A percentile compares a stretch with the other conserved stretches of the same genome.
Conservation (phyloP, 1,284 basidiomycete species). For the Boletellus dicymbophilus region DNA sequence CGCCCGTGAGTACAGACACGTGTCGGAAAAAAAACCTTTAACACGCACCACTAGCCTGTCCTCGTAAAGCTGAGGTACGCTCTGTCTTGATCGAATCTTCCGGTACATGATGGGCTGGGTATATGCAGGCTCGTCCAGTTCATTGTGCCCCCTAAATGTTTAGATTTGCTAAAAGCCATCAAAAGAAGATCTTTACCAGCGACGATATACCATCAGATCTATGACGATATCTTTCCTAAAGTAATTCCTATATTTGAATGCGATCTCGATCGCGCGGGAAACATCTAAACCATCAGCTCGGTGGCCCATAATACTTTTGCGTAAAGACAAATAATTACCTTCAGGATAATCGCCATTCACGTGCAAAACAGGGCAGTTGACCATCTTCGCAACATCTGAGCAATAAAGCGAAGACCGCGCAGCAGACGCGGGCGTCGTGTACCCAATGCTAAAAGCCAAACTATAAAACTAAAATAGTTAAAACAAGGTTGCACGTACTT, state of each 20-base stretch:
- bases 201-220: slow-evolving; percentile 85
- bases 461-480: neutral
- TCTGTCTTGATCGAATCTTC: slow-evolving; percentile 74
- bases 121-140: slow-evolving; percentile 88
- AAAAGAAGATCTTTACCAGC: slow-evolving; percentile 52
- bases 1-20: neutral
- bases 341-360: slow-evolving; percentile 92
- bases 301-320: neutral
- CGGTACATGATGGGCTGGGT: slow-evolving; percentile 91
- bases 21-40: neutral
- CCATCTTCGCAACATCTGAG: slow-evolving; percentile 89
- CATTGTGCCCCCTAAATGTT: slow-evolving; percentile 74
- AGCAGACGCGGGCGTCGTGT: slow-evolving; percentile 83
- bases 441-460: slow-evolving; percentile 67
- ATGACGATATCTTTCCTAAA: slow-evolving; percentile 89
- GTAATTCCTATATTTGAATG: slow-evolving; percentile 81
- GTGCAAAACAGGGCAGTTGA: slow-evolving; percentile 87
- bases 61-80: slow-evolving; percentile 83
- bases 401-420: slow-evolving; percentile 87
- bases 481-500: slow-evolving; percentile 39
- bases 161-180: neutral
- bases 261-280: slow-evolving; percentile 74
- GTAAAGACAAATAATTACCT: slow-evolving; percentile 45
- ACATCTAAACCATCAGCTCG: slow-evolving; percentile 53
- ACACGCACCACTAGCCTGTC: slow-evolving; percentile 67